These are phyloP conservation scores for Wickerhamiella dianesei DNA, from an alignment of 805 yeast species.

Conservation along the genomic window DNA sequence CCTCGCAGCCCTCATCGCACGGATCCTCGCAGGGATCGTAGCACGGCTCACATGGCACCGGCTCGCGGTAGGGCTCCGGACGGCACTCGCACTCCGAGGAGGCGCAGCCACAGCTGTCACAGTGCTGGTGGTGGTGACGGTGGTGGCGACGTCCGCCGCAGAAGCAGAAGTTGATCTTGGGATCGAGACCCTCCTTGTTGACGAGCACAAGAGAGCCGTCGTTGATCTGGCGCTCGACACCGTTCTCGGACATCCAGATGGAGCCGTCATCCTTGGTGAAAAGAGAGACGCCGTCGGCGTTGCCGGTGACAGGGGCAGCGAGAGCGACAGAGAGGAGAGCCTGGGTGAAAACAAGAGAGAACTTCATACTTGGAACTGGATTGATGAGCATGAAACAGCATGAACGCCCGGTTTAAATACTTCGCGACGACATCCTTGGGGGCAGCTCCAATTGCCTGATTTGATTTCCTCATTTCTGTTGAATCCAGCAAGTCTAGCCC, in stretches of 20 bases:
- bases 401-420: not conserved
- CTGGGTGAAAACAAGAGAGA: conserved; percentile 6
- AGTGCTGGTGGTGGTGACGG: conserved; percentile 1
- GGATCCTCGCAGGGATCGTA: conserved; percentile 1
- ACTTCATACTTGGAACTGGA: conserved; percentile 5
- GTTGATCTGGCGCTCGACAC: not conserved
- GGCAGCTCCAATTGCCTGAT: not conserved
- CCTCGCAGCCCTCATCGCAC: conserved; percentile 1
- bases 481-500: too few species aligned
- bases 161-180: conserved; percentile 8
- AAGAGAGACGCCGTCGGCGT: not conserved
- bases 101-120: not conserved
- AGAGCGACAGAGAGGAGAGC: conserved; percentile 8
- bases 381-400: not conserved
- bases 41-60: not conserved
- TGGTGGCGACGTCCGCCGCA: conserved; percentile 1
- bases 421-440: not conserved
- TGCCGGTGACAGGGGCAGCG: conserved; percentile 10
- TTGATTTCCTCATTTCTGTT: too few species aligned
- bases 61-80: not conserved
- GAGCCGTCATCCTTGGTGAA: not conserved
- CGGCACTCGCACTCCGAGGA: not conserved
- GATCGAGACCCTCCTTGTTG: conserved; percentile 3
- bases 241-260: conserved; percentile 1
- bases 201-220: conserved; percentile 7